Conservation (phyloP, 2,329 filamentous ascomycete species). For the Leptographium procerum region DNA sequence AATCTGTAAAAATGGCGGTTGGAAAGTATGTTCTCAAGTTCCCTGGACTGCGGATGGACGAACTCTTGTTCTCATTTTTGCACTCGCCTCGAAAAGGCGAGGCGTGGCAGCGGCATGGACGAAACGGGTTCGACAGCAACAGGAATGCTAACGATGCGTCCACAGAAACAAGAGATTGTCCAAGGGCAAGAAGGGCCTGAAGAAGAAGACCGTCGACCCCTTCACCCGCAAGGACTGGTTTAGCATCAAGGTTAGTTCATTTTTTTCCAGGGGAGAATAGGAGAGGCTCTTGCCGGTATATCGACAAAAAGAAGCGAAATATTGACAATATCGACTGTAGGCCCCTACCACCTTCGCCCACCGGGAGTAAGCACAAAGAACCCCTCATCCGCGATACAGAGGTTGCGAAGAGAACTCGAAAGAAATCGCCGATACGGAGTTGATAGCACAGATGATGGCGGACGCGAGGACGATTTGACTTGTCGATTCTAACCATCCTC, state of each 20-base stretch:
- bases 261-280: background rate
- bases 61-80: background rate
- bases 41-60: background rate
- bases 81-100: background rate
- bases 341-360: slow-evolving; percentile 91
- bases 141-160: slow-evolving; percentile 2
- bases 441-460: slow-evolving; percentile 10
- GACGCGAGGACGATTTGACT: slow-evolving; percentile 9
- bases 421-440: slow-evolving; percentile 8
- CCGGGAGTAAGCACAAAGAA: slow-evolving; percentile 67
- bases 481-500: slow-evolving; percentile 6
- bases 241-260: slow-evolving; percentile 68
- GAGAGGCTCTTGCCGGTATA: background rate
- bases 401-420: background rate
- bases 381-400: background rate
- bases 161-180: slow-evolving; percentile 98
- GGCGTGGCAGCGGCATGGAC: background rate
- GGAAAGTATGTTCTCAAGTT: slow-evolving; percentile 37
- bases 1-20: slow-evolving; percentile 48
- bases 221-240: slow-evolving; percentile 99
- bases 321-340: slow-evolving; percentile 27
- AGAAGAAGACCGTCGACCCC: slow-evolving; percentile 98
- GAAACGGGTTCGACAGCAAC: background rate
- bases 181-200: slow-evolving; percentile 99
- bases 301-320: background rate